A percentile compares a stretch with the other conserved stretches of the same genome.
These are phyloP conservation scores for Coemansia sp. DNA, from an alignment of 192 early-diverging fungal genomes.

Conservation along the genomic window DNA sequence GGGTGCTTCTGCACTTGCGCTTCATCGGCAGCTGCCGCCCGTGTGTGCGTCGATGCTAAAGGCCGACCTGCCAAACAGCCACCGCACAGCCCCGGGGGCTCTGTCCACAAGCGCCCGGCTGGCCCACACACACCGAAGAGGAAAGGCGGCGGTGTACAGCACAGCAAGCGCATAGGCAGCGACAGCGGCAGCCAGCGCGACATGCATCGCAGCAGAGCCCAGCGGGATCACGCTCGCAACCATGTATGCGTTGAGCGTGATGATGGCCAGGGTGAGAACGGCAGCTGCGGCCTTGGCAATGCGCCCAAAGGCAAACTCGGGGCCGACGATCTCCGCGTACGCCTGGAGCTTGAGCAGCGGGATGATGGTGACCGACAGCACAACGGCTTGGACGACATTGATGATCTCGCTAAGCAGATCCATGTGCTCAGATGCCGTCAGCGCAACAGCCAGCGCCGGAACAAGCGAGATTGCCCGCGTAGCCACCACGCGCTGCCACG, in stretches of 20 bases:
- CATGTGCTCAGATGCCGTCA: constrained; percentile 61
- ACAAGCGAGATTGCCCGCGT: constrained; percentile 66
- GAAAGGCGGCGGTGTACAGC: constrained; percentile 34
- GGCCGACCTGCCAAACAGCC: constrained; percentile 39
- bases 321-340: constrained; percentile 58
- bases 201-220: constrained; percentile 39
- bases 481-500: constrained; percentile 70
- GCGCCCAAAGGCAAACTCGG: constrained; percentile 49
- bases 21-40: neutral
- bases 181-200: constrained; percentile 36
- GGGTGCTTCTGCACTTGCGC: neutral
- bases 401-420: constrained; percentile 72
- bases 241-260: constrained; percentile 53
- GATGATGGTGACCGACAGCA: constrained; percentile 67
- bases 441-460: constrained; percentile 65
- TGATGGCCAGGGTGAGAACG: constrained; percentile 35
- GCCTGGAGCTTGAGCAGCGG: constrained; percentile 68
- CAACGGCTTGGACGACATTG: constrained; percentile 71
- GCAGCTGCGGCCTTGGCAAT: constrained; percentile 15
- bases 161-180: constrained; percentile 28
- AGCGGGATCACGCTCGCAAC: constrained; percentile 49
- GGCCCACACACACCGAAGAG: constrained; percentile 34
- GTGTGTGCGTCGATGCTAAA: neutral
- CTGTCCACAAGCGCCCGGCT: constrained; percentile 29
- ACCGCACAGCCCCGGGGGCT: constrained; percentile 28